Evolutionary conservation across 2,329 filamentous ascomycete genomes (phyloP), one percentile per base, ranked within the genome.

Genomic region (Fonsecaea pedrosoi): DNA sequence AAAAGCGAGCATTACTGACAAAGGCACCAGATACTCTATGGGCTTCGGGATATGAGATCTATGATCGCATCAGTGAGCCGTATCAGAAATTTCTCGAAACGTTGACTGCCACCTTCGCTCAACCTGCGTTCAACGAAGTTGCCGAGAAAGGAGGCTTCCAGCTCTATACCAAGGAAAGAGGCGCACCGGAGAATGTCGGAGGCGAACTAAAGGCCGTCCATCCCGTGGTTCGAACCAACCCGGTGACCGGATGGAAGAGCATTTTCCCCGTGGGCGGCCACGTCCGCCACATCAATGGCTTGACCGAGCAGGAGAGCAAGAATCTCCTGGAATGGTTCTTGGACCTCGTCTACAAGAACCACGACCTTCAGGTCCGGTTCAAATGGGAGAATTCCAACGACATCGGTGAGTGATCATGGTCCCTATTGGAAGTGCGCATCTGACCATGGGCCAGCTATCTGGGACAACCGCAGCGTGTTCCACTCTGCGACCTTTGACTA

Each of bases 21-120:
- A 48, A 25, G 1, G 38, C 34, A 38, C 21, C 34, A 64, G 85
- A 89, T 75, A 90, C 89, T 0, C 82, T 90, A 5, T 90, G 88
- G 87, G 88, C 88, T 0, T 88, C 86, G 0, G 87, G 87, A 0
- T 90, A 90, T 73, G 87, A 90, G 71, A 77, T 89, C 12, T 90
- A 89, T 72, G 88, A 91, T 72, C 83, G 86, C 34, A 80, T 91
- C 50, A 67, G 62, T 60, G 54, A 80, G 2, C 79, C 85, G 0
- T 85, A 85, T 61, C 85, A 85, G 65, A 78, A 78, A 30, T 89
- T 89, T 75, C 80, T 89, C 34, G 87, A 90, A 62, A 75, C 77
- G 0, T 76, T 90, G 7, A 89, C 85, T 0, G 87, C 83, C 2
- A 86, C 84, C 0, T 85, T 81, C 59, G 84, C 83, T 68, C 81